phyloP scores from a whole-genome alignment of 495 filamentous ascomycete species.

The Talaromyces trachyspermus region DNA sequence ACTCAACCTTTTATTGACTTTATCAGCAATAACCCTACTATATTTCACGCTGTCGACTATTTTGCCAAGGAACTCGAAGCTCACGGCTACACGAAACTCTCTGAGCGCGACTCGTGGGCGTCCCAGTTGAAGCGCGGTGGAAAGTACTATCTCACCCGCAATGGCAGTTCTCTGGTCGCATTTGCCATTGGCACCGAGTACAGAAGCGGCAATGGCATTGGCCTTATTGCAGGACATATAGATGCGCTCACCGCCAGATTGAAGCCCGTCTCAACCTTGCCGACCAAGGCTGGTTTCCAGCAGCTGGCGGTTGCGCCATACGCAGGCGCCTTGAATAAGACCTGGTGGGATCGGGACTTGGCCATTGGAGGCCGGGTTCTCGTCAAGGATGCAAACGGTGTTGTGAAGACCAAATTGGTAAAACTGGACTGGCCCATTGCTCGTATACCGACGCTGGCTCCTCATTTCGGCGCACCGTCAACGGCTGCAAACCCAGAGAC shows the following conservation, averaged over 20 bases:
- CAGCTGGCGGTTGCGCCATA: conserved; percentile 91
- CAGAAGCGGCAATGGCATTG: conserved; percentile 75
- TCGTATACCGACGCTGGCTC: conserved; percentile 83
- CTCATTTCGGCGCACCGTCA: conserved; percentile 82
- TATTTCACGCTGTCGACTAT: conserved; percentile 78
- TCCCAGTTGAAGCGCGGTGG: conserved; percentile 68
- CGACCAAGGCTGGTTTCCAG: conserved; percentile 72
- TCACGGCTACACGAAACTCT: conserved; percentile 69
- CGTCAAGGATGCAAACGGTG: conserved; percentile 68
- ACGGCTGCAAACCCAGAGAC: conserved; percentile 80
- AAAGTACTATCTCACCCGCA: conserved; percentile 83
- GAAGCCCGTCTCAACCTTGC: conserved; percentile 82
- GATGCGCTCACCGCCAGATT: conserved; percentile 83
- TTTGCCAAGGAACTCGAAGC: conserved; percentile 64
- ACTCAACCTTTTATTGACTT: conserved; percentile 82
- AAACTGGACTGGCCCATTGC: conserved; percentile 93
- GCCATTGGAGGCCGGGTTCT: conserved; percentile 84
- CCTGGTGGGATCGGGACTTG: conserved; percentile 94
- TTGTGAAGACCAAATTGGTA: conserved; percentile 74
- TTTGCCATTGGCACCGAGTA: conserved; percentile 80
- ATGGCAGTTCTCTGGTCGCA: conserved; percentile 79
- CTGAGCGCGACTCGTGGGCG: conserved; percentile 70
- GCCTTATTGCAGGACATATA: conserved; percentile 78
- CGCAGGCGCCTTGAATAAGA: conserved; percentile 73
- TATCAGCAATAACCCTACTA: conserved; percentile 81